Percentiles rank a stretch among this genome's conserved stretches.
These are phyloP conservation scores for Multifurca ochricompacta DNA, from an alignment of 768 basidiomycete genomes.

Conservation along the genomic window DNA sequence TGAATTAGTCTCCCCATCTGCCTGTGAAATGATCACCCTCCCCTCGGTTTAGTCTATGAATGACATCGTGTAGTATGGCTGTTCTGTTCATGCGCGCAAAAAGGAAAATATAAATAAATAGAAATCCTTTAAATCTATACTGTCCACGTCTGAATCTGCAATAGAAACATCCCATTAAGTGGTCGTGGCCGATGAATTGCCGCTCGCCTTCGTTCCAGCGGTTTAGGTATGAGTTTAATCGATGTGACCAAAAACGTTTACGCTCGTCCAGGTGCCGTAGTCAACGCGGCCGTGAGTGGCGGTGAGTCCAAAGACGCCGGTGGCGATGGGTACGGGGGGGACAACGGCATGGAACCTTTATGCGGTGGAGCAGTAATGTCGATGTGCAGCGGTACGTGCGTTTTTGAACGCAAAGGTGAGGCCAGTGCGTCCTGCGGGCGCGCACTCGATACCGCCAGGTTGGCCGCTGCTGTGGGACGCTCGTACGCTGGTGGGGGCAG, in stretches of 20 bases:
- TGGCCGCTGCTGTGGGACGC: not conserved
- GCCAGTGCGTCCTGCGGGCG: slow-evolving; percentile 1
- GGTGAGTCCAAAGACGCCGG: slow-evolving; percentile 35
- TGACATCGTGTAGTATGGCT: not conserved
- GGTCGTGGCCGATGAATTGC: not conserved
- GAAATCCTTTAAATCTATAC: not conserved
- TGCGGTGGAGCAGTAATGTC: slow-evolving; percentile 23
- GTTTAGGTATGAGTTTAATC: not conserved
- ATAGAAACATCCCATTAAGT: not conserved
- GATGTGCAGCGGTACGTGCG: slow-evolving; percentile 23
- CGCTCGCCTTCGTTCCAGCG: no score
- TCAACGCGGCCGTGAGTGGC: slow-evolving; percentile 21
- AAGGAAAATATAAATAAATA: not conserved
- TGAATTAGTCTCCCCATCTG: not conserved
- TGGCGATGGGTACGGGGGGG: slow-evolving; percentile 34
- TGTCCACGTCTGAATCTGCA: not conserved
- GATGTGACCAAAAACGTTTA: not conserved
- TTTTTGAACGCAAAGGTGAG: slow-evolving; percentile 13
- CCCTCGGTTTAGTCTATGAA: not conserved
- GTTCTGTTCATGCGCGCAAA: not conserved
- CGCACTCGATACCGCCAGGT: slow-evolving; percentile 1
- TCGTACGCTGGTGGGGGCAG: slow-evolving; percentile 16
- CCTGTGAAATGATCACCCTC: not conserved
- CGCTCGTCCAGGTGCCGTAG: slow-evolving; percentile 4
- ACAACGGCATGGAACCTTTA: slow-evolving; percentile 7